Evolutionary conservation across 306 rosid species (phyloP), one percentile per base, ranked within the genome.

Genomic region (Begonia fuchsioides): DNA sequence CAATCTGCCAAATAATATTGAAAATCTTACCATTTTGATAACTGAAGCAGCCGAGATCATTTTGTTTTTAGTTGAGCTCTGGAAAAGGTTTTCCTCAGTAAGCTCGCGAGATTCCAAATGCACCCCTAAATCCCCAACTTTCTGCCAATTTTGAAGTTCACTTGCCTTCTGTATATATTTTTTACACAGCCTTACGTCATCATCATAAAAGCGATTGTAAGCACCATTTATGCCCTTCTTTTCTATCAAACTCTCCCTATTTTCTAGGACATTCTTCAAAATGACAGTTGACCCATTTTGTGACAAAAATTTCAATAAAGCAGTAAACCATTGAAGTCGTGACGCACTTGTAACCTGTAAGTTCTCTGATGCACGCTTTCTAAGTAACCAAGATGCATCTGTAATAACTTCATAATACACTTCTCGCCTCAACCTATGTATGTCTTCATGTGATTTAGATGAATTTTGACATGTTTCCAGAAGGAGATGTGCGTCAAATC

Each of bases 341-440:
- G 93, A 71, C 47, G 78, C 56, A 13, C 78, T 68, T 55, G 73
- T 51, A 47, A 61, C 64, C 57, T 70, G 83, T 69, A 79, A 53
- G 47, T 15, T 52, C 67, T 75, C 94, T 13, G 80, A 77, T 13
- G 69, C 60, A 13, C 90, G 87, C 64, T 77, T 68, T 69, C 72
- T 82, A 51, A 92, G 87, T 68, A 92, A 69, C 98, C 98, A 92
- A 57, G 83, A 88, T 61, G 82, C 64, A 65, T 92, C 98, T 62
- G 70, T 67, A 51, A 92, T 73, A 39, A 82, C 68, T 61, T 86
- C 98, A 35, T 83, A 69, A 60, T 71, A 64, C 39, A 72, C 58
- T 32, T 60, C 40, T 26, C 75, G 76, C 53, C 70, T 69, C 48
- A 52, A 64, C 56, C 77, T 68, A 69, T 54, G 75, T 63, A 69